Conservation (phyloP, 2,329 filamentous ascomycete genomes). For the Periconia sp. region DNA sequence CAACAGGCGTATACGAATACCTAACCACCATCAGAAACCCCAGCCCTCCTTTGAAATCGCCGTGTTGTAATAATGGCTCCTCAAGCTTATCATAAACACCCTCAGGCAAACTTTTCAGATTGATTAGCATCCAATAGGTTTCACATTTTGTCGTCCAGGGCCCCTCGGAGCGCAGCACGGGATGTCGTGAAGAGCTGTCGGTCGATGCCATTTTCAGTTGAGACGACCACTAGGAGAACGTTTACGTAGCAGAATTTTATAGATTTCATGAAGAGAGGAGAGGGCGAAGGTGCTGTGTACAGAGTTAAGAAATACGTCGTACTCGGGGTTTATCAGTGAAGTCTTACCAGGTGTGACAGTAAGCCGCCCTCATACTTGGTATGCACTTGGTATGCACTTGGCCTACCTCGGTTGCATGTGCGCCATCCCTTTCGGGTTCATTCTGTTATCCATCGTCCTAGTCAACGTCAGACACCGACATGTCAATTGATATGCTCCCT, state of each 20-base stretch:
- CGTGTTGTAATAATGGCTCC: constrained; percentile 17
- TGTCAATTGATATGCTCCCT: no score
- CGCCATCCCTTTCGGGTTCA: neutral
- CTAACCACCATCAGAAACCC: constrained; percentile 31
- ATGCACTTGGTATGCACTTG: no score
- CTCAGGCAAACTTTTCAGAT: constrained; percentile 21
- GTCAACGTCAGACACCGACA: no score
- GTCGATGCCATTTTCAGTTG: neutral
- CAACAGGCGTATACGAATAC: constrained; percentile 34
- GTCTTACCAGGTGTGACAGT: no score
- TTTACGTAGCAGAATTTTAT: no score
- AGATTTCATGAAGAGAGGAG: no score
- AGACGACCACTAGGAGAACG: neutral
- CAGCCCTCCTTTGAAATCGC: constrained; percentile 28
- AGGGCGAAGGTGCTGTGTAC: no score
- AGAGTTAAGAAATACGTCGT: no score
- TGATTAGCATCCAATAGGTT: constrained; percentile 28
- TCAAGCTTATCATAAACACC: constrained; percentile 31
- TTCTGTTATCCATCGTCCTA: no score
- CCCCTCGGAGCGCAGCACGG: constrained; percentile 21
- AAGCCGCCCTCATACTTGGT: no score
- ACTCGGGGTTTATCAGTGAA: no score
- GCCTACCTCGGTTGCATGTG: neutral
- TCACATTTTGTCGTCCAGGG: constrained; percentile 31
- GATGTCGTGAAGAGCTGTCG: constrained; percentile 11